Base-by-base conservation (phyloP, 495 filamentous ascomycete genomes). In the Rostrohypoxylon terebratum region DNA sequence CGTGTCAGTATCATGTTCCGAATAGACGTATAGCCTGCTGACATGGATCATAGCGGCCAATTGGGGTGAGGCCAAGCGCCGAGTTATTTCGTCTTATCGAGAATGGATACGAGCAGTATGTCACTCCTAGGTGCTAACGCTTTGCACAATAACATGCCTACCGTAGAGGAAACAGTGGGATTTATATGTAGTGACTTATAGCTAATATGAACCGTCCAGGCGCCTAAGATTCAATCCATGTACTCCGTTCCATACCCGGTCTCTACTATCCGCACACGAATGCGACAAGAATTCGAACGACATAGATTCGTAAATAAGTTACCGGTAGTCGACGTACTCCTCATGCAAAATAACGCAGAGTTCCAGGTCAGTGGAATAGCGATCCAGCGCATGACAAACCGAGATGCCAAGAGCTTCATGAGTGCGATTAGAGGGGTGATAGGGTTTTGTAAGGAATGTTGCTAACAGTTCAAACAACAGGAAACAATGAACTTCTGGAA, bases 401-500 rank as follows among this genome's bases (percentile, higher is more conserved):
- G 28, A 36, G n/a, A 20, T 18, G 11, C 9, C 31, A 75, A 69
- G 78, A 18, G n/a, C 20, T 10, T 14, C 14, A 13, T 21, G 44
- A 16, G 6, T 13, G 34, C n/a, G 9, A 21, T 16, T 28, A 36
- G 10, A 45, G 34, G 61, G 13, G 10, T 44, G 58, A 14, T 36
- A 31, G 2, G 25, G 53, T 36, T 10, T 31, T 51, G 2, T 36
- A 7, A 42, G 23, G 23, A 23, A 10, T 20, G 38, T 62, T 57
- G 36, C 68, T 75, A 23, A 75, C 23, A 9, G 36, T 33, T 20
- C 38, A 59, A 50, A 21, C 4, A 11, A 59, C 69, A 97, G 94
- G 96, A 99, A 89, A 98, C 94, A 38, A 87, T 98, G 84, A 99
- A 98, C 83, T 99, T 91, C 88, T 99, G 96, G 96, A 97, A 97